Conservation (phyloP, 345 rosid species). For the Pelargonium nanum region DNA sequence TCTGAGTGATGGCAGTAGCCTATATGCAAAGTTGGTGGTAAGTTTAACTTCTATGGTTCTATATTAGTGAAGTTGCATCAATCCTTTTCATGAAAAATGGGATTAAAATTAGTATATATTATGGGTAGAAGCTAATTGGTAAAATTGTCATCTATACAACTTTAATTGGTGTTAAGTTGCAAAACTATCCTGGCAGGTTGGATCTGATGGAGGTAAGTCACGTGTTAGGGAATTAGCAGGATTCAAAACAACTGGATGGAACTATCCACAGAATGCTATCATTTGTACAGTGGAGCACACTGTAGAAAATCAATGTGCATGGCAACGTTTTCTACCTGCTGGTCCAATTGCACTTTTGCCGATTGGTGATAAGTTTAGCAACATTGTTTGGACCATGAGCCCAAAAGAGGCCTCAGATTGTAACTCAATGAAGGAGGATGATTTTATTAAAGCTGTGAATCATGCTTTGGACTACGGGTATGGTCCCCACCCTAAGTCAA, state of each 20-base stretch:
- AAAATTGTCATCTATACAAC: background rate
- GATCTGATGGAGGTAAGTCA: conserved; percentile 90
- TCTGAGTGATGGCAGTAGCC: conserved; percentile 56
- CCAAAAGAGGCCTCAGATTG: conserved; percentile 56
- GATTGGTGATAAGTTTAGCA: conserved; percentile 75
- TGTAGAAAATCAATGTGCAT: conserved; percentile 55
- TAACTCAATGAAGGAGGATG: conserved; percentile 65
- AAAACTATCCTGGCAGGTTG: conserved; percentile 45
- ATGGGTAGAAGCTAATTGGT: conserved; percentile 1
- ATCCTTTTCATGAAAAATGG: background rate
- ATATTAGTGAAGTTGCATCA: conserved; percentile 7
- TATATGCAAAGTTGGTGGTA: conserved; percentile 88
- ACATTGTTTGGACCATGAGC: conserved; percentile 90
- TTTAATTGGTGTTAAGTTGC: background rate
- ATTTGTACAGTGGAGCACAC: conserved; percentile 88
- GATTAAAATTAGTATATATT: background rate
- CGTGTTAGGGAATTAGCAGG: conserved; percentile 79
- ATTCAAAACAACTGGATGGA: conserved; percentile 78
- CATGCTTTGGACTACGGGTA: conserved; percentile 76
- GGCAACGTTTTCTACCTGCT: conserved; percentile 90
- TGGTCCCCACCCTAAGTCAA: conserved; percentile 67
- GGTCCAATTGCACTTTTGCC: conserved; percentile 94
- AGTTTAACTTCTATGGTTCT: conserved; percentile 17
- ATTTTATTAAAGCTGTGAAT: conserved; percentile 64
- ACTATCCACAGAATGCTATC: conserved; percentile 78